These are phyloP conservation scores for Pulveroboletus frians DNA, from an alignment of 768 basidiomycete genomes.

Conservation along the genomic window DNA sequence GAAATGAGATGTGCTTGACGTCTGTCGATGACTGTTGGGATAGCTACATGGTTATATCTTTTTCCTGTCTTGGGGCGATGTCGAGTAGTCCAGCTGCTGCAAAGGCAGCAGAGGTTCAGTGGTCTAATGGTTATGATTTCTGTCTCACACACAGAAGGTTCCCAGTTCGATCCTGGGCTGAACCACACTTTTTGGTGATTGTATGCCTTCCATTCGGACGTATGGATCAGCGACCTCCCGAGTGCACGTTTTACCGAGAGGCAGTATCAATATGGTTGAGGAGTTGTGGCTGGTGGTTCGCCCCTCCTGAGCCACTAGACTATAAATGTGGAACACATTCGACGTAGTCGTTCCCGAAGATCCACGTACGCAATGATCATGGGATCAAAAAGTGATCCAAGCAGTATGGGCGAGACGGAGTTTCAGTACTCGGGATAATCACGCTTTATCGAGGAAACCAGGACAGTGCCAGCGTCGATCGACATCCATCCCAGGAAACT, in stretches of 20 bases:
- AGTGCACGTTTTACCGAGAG: too few relatives aligned
- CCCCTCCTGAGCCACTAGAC: background rate
- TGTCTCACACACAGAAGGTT: conserved; percentile 48
- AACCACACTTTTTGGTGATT: conserved; percentile 21
- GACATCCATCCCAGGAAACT: background rate
- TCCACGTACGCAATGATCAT: background rate
- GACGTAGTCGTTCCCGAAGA: background rate
- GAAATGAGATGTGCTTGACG: conserved; percentile 14
- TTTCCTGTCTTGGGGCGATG: too few relatives aligned
- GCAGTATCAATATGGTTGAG: background rate
- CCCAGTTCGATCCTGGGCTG: conserved; percentile 45
- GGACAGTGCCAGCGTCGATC: background rate
- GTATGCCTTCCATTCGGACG: too few relatives aligned
- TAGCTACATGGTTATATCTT: too few relatives aligned
- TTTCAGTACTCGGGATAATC: too few relatives aligned
- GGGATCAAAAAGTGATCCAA: background rate
- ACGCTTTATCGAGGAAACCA: background rate
- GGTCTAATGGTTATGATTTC: conserved; percentile 48
- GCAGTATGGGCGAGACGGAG: background rate
- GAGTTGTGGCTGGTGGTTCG: background rate
- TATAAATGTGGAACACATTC: background rate
- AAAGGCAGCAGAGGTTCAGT: conserved; percentile 26
- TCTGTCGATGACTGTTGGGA: background rate
- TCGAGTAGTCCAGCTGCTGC: too few relatives aligned
- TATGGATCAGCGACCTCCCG: too few relatives aligned